These are phyloP conservation scores for Cladosporium cucumerinum DNA, from an alignment of 2,329 filamentous ascomycete species.

Conservation along the genomic window DNA sequence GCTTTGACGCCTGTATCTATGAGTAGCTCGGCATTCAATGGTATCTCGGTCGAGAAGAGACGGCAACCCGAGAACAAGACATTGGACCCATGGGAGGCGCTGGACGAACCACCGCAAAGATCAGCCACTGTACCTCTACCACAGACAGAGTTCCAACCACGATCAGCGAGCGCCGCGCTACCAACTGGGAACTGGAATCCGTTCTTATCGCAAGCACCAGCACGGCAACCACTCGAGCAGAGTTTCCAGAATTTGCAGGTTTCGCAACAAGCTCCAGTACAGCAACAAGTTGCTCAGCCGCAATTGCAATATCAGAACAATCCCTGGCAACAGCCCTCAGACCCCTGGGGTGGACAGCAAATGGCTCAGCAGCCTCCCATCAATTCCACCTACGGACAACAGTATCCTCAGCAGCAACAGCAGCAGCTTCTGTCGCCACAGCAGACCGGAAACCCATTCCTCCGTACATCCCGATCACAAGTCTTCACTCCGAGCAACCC, in stretches of 20 bases:
- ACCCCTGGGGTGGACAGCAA: slow-evolving; percentile 32
- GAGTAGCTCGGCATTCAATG: slow-evolving; percentile 44
- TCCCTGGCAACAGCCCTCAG: slow-evolving; percentile 23
- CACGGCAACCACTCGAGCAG: slow-evolving; percentile 33
- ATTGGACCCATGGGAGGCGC: slow-evolving; percentile 43
- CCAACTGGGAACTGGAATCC: slow-evolving; percentile 60
- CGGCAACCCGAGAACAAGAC: slow-evolving; percentile 25
- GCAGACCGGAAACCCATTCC: slow-evolving; percentile 47
- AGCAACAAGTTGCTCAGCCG: slow-evolving; percentile 19
- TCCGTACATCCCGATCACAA: slow-evolving; percentile 43
- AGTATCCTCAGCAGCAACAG: slow-evolving; percentile 25
- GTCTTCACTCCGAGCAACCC: slow-evolving; percentile 42
- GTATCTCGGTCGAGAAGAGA: slow-evolving; percentile 42
- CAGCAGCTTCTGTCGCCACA: slow-evolving; percentile 44
- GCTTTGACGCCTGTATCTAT: slow-evolving; percentile 43
- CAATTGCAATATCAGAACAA: slow-evolving; percentile 27
- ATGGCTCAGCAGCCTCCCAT: slow-evolving; percentile 25
- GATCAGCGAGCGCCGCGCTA: slow-evolving; percentile 33
- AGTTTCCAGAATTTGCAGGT: slow-evolving; percentile 71
- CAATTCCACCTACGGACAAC: slow-evolving; percentile 23
- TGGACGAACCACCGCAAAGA: slow-evolving; percentile 35
- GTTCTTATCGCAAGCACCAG: slow-evolving; percentile 52
- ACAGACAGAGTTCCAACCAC: slow-evolving; percentile 29
- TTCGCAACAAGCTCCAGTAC: slow-evolving; percentile 31
- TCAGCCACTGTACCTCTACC: slow-evolving; percentile 28